Conservation (phyloP, 305 asterid genomes). For the Fraxinus greggii region DNA sequence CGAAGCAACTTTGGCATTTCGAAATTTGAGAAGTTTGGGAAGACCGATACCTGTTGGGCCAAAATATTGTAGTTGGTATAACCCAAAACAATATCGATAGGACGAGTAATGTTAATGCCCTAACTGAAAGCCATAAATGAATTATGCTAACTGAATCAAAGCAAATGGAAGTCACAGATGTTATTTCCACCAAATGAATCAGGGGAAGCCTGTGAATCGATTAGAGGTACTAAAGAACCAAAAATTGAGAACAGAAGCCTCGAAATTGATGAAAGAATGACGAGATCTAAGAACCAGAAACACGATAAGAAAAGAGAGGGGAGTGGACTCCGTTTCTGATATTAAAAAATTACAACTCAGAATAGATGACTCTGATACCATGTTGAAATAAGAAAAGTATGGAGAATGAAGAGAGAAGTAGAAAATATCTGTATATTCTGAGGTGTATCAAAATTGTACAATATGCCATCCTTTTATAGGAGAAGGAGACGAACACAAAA, state of each 20-base stretch:
- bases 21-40: too few species aligned
- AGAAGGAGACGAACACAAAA: not conserved
- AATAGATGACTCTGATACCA: not conserved
- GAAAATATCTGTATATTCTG: not conserved
- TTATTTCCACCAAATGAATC: not conserved
- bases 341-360: not conserved
- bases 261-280: not conserved
- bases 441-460: not conserved
- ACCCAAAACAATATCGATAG: too few species aligned
- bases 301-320: not conserved
- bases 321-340: not conserved
- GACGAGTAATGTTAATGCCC: too few species aligned
- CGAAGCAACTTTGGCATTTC: too few species aligned
- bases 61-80: too few species aligned
- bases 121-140: too few species aligned
- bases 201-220: not conserved
- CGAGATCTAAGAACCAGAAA: not conserved
- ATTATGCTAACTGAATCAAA: not conserved
- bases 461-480: not conserved
- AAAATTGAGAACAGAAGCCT: not conserved
- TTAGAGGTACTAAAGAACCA: not conserved
- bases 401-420: not conserved
- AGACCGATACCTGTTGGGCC: too few species aligned
- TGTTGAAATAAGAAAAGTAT: not conserved
- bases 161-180: not conserved